Conservation (phyloP, 2,329 filamentous ascomycete species). For the Cordyceps farinosa region DNA sequence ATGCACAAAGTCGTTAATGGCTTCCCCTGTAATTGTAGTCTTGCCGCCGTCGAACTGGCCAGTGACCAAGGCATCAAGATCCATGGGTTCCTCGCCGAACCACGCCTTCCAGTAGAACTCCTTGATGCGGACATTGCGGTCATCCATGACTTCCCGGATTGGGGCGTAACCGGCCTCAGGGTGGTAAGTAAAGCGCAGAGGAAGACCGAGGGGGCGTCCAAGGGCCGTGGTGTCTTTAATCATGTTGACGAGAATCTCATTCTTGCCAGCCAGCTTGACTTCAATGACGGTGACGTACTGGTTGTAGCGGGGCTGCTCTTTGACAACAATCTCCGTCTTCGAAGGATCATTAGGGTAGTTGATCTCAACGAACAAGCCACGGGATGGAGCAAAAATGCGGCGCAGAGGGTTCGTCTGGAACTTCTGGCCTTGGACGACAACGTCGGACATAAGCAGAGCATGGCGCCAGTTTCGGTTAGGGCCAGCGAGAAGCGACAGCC, state of each 20-base stretch:
- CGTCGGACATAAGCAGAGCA: slow-evolving; percentile 88
- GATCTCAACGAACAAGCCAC: slow-evolving; percentile 88
- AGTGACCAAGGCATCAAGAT: slow-evolving; percentile 80
- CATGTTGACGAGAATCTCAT: slow-evolving; percentile 83
- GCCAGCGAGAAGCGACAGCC: slow-evolving; percentile 85
- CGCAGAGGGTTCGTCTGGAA: slow-evolving; percentile 97
- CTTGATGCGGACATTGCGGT: slow-evolving; percentile 96
- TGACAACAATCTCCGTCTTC: slow-evolving; percentile 81
- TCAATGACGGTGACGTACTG: slow-evolving; percentile 88
- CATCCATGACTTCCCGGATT: slow-evolving; percentile 93
- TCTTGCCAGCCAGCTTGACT: slow-evolving; percentile 69
- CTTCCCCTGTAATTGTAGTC: slow-evolving; percentile 81
- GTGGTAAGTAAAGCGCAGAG: slow-evolving; percentile 87
- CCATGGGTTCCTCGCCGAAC: slow-evolving; percentile 83
- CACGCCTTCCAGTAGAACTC: slow-evolving; percentile 98
- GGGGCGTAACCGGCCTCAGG: slow-evolving; percentile 97
- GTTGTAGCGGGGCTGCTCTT: slow-evolving; percentile 80
- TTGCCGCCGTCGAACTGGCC: slow-evolving; percentile 87
- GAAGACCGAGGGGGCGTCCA: slow-evolving; percentile 75
- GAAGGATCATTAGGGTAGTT: slow-evolving; percentile 73
- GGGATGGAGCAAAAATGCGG: slow-evolving; percentile 81
- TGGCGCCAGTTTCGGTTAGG: slow-evolving; percentile 87
- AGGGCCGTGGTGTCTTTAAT: slow-evolving; percentile 90
- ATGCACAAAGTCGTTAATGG: slow-evolving; percentile 98
- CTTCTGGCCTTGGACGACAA: slow-evolving; percentile 91